Percentiles rank a stretch among this genome's conserved stretches.
phyloP scores from a whole-genome alignment of 2,329 filamentous ascomycete genomes.

The Trichoderma sp. region DNA sequence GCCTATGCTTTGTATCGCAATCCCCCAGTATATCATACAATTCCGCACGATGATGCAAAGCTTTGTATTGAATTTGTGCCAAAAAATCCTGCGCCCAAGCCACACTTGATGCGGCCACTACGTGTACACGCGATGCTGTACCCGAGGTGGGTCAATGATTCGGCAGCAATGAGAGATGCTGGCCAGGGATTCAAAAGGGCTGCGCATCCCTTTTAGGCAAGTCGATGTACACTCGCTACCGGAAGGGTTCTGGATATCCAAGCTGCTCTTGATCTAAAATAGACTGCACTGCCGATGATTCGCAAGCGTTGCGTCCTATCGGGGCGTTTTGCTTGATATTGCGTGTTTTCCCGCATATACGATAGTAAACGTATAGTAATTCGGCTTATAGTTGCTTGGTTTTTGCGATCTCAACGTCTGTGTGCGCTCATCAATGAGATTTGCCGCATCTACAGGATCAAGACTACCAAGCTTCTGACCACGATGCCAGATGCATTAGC shows the following conservation, averaged over 20 bases:
- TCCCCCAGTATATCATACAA: background rate
- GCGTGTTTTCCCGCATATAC: background rate
- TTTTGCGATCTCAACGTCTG: background rate
- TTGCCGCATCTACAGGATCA: background rate
- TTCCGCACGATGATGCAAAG: background rate
- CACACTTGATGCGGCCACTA: background rate
- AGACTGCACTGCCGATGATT: background rate
- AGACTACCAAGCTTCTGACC: background rate
- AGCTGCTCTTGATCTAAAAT: background rate
- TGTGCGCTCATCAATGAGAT: background rate
- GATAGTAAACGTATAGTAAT: background rate
- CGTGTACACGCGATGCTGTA: background rate
- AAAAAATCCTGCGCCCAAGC: background rate
- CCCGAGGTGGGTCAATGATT: background rate
- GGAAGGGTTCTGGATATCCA: background rate
- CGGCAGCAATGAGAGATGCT: background rate
- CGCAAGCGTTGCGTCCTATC: background rate
- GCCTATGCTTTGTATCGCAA: background rate
- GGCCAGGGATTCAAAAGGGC: background rate
- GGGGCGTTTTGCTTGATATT: background rate
- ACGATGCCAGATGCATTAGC: background rate
- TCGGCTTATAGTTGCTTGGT: background rate
- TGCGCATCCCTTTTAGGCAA: background rate
- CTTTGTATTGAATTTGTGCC: background rate
- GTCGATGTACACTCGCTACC: background rate